Conservation (phyloP, 1,139 yeast species). For the Debaryomyces subglobosus region DNA sequence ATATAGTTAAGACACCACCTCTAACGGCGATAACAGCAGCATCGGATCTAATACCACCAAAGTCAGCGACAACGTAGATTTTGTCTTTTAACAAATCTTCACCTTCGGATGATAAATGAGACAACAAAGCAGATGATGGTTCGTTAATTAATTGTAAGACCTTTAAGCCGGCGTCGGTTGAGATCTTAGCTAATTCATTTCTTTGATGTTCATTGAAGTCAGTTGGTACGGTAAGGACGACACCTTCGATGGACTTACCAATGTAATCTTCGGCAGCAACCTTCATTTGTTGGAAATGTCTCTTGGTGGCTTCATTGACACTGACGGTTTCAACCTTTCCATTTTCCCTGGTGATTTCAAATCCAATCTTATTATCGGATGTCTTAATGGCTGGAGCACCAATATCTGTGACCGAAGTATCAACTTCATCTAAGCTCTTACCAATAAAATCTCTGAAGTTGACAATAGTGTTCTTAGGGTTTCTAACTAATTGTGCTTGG, state of each 20-base stretch:
- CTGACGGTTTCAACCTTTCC: constrained; percentile 52
- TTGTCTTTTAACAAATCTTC: constrained; percentile 68
- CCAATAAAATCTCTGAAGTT: constrained; percentile 96
- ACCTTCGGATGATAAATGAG: constrained; percentile 62
- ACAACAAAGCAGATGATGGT: constrained; percentile 89
- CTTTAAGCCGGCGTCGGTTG: constrained; percentile 73
- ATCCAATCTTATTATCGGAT: constrained; percentile 70
- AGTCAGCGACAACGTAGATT: constrained; percentile 89
- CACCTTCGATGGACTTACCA: constrained; percentile 80
- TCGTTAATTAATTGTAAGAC: constrained; percentile 89
- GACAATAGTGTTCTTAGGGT: constrained; percentile 82
- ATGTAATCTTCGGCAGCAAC: constrained; percentile 91
- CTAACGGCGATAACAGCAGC: constrained; percentile 93
- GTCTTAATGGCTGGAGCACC: constrained; percentile 76
- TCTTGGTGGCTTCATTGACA: constrained; percentile 76
- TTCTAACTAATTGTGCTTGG: constrained; percentile 86
- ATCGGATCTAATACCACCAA: constrained; percentile 96
- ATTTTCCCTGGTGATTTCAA: constrained; percentile 56
- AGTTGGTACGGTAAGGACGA: constrained; percentile 89
- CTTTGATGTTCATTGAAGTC: constrained; percentile 79
- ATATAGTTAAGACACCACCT: constrained; percentile 89
- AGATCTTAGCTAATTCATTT: constrained; percentile 60
- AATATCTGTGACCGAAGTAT: constrained; percentile 58
- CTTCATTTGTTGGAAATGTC: constrained; percentile 83
- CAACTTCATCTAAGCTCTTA: constrained; percentile 67